A percentile compares a stretch with the other conserved stretches of the same genome.
Evolutionary conservation across 495 filamentous ascomycete species (phyloP).

Genomic region (Daldinia bambusicola): DNA sequence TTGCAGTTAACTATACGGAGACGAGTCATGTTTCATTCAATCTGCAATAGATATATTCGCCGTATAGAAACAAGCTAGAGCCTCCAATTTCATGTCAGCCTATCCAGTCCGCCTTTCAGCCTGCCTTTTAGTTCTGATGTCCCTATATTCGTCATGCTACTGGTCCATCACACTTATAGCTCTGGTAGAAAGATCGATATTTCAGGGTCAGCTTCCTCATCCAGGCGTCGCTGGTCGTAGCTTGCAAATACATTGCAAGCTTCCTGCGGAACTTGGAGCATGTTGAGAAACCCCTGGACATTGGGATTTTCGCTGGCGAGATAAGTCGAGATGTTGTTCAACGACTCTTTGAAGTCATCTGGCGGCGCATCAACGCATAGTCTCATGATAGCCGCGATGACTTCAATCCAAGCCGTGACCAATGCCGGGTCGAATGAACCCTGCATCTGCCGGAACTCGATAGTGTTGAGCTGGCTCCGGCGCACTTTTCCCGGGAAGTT

Average conservation of each 20-base stretch:
- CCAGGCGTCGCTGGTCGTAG: constrained; percentile 16
- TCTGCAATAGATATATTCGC: neutral
- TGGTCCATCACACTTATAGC: neutral
- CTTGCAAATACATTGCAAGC: constrained; percentile 7
- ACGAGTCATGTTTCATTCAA: neutral
- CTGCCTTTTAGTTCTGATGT: neutral
- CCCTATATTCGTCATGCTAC: neutral
- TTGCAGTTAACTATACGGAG: neutral
- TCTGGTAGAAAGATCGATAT: constrained; percentile 22
- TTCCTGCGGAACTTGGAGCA: constrained; percentile 17
- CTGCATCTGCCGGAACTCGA: constrained; percentile 40
- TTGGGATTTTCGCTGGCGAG: constrained; percentile 3
- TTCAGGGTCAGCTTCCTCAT: constrained; percentile 25
- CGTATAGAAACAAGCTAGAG: neutral
- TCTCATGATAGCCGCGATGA: constrained; percentile 24
- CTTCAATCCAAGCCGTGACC: constrained; percentile 31
- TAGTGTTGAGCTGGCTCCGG: constrained; percentile 33
- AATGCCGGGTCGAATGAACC: constrained; percentile 31
- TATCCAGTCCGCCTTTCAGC: neutral
- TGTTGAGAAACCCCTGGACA: constrained; percentile 5
- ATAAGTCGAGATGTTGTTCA: constrained; percentile 14
- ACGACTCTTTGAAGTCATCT: constrained; percentile 6
- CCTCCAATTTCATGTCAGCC: neutral
- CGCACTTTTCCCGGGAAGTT: constrained; percentile 30
- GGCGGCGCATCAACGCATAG: constrained; percentile 23